These are phyloP conservation scores for Irpex sp. DNA, from an alignment of 1,284 basidiomycete genomes.

Conservation along the genomic window DNA sequence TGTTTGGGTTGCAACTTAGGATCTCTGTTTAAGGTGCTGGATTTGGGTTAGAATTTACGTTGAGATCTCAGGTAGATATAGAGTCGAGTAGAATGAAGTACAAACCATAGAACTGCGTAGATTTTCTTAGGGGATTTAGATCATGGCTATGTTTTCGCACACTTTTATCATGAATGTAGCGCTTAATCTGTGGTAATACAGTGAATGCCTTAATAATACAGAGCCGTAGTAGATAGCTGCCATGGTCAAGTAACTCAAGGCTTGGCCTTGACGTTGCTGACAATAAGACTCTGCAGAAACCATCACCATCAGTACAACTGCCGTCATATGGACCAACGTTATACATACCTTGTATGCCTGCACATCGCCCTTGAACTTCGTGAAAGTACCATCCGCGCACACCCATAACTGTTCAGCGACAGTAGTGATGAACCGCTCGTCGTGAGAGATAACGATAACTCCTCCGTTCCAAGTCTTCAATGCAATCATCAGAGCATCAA, in stretches of 20 bases:
- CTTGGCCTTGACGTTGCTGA: constrained; percentile 72
- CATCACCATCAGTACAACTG: constrained; percentile 10
- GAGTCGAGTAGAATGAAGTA: not conserved
- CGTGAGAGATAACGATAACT: constrained; percentile 91
- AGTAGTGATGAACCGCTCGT: constrained; percentile 88
- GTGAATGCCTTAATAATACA: not conserved
- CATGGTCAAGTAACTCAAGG: constrained; percentile 31
- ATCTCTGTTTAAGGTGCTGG: too few species aligned
- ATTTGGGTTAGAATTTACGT: too few species aligned
- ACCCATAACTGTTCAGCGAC: constrained; percentile 87
- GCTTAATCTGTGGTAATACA: too few species aligned
- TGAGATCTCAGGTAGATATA: not conserved
- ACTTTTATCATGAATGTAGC: not conserved
- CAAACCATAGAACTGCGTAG: not conserved
- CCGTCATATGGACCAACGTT: constrained; percentile 18
- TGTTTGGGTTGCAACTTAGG: too few species aligned
- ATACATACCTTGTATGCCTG: constrained; percentile 79
- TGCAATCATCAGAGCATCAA: constrained; percentile 93
- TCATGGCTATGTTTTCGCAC: not conserved
- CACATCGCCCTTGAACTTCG: constrained; percentile 89
- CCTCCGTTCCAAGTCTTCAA: constrained; percentile 94
- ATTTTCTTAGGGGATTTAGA: not conserved
- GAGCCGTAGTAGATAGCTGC: not conserved
- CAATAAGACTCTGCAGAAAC: constrained; percentile 62
- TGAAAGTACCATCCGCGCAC: constrained; percentile 81